phyloP scores from a whole-genome alignment of 768 basidiomycete species.

The Pleurotus eryngii region DNA sequence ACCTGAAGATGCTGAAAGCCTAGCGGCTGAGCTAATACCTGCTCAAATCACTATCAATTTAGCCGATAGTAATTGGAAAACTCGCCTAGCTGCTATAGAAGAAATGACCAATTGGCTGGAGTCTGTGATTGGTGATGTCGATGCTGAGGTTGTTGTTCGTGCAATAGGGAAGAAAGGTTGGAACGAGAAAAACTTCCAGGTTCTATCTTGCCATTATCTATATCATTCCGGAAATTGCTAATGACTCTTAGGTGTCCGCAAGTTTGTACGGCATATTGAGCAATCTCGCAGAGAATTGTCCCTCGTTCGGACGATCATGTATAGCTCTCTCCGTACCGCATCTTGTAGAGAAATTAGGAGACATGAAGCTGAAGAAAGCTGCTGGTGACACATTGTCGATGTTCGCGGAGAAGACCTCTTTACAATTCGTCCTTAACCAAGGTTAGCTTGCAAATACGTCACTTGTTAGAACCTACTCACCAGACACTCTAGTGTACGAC shows the following conservation, averaged over 20 bases:
- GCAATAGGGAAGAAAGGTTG: slow-evolving; percentile 91
- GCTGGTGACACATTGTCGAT: slow-evolving; percentile 81
- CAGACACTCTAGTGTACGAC: slow-evolving; percentile 69
- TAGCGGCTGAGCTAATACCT: slow-evolving; percentile 74
- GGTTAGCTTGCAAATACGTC: slow-evolving; percentile 43
- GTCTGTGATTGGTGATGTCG: slow-evolving; percentile 57
- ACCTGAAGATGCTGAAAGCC: slow-evolving; percentile 86
- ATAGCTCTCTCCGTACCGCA: slow-evolving; percentile 78
- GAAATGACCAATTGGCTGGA: slow-evolving; percentile 85
- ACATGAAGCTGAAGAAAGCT: slow-evolving; percentile 94
- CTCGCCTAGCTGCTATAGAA: slow-evolving; percentile 81
- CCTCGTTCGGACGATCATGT: slow-evolving; percentile 83
- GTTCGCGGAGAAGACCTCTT: slow-evolving; percentile 89
- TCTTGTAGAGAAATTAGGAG: slow-evolving; percentile 91
- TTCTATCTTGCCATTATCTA: slow-evolving; percentile 19
- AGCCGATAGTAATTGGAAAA: slow-evolving; percentile 92
- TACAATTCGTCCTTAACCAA: slow-evolving; percentile 92
- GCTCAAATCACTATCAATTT: slow-evolving; percentile 65
- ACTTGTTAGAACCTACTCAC: not conserved
- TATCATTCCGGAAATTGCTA: slow-evolving; percentile 2
- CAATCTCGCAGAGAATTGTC: slow-evolving; percentile 71
- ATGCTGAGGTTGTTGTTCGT: slow-evolving; percentile 86
- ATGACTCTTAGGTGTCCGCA: slow-evolving; percentile 66
- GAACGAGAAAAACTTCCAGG: slow-evolving; percentile 99
- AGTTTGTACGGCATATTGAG: slow-evolving; percentile 82